These are phyloP conservation scores for Rehmannia glutinosa DNA, from an alignment of 257 asterid species.

Conservation along the genomic window DNA sequence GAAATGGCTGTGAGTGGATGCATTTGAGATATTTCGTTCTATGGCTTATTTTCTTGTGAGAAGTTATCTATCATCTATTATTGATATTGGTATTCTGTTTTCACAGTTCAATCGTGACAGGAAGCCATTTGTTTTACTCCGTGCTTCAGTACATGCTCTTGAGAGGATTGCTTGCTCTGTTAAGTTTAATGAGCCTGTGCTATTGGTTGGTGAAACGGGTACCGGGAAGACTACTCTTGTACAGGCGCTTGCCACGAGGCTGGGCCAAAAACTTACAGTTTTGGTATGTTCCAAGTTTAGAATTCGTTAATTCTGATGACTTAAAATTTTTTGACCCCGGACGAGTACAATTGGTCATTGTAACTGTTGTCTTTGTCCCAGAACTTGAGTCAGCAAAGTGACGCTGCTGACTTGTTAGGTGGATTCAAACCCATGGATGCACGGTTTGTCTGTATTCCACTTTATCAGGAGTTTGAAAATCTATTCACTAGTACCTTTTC, in stretches of 20 bases:
- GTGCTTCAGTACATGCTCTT: constrained; percentile 69
- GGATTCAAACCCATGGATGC: constrained; percentile 93
- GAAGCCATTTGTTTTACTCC: constrained; percentile 79
- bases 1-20: constrained; percentile 44
- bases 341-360: constrained; percentile 1
- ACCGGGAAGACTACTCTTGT: constrained; percentile 98
- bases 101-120: constrained; percentile 41
- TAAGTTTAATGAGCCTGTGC: constrained; percentile 81
- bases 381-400: constrained; percentile 98
- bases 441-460: constrained; percentile 63
- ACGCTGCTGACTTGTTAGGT: constrained; percentile 81
- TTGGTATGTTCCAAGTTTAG: constrained; percentile 54
- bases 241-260: constrained; percentile 69
- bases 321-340: background rate
- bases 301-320: background rate
- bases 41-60: background rate
- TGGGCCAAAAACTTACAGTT: constrained; percentile 84
- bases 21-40: background rate
- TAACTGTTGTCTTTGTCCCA: constrained; percentile 35
- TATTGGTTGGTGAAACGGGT: constrained; percentile 98
- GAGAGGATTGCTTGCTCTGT: constrained; percentile 92
- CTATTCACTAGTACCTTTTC: constrained; percentile 61
- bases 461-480: constrained; percentile 69
- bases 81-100: background rate
- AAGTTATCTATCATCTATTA: background rate